These are phyloP conservation scores for Globisporangium viniferum DNA, from an alignment of 352 stramenopile genomes.

Conservation along the genomic window DNA sequence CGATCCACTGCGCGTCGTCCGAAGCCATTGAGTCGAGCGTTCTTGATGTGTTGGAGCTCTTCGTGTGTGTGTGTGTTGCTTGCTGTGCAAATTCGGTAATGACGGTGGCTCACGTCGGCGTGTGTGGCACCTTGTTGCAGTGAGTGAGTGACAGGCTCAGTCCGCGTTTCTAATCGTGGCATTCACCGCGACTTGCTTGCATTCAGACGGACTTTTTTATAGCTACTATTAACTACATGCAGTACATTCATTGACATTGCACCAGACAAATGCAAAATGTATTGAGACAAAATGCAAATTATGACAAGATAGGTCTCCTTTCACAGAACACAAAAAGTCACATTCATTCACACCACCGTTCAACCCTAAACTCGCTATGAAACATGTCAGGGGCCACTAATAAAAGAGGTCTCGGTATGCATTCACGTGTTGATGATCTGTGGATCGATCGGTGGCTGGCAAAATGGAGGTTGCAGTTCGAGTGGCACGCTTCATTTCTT, in stretches of 20 bases:
- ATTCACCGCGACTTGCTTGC: not conserved
- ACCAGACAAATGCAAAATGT: not conserved
- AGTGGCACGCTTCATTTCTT: not conserved
- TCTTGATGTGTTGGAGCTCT: not conserved
- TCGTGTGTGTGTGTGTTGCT: conserved; percentile 4
- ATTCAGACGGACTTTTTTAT: not conserved
- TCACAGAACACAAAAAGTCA: not conserved
- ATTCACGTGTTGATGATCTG: not conserved
- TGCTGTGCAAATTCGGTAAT: conserved; percentile 4
- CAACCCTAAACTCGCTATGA: not conserved
- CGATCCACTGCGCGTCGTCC: conserved; percentile 45
- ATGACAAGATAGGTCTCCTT: not conserved
- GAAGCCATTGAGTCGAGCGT: conserved; percentile 1
- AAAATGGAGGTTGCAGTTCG: not conserved
- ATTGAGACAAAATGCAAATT: not conserved
- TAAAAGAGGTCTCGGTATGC: not conserved
- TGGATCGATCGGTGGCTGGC: not conserved
- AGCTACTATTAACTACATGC: not conserved
- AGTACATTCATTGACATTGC: not conserved
- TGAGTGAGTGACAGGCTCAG: not conserved
- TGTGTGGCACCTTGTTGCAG: conserved; percentile 1
- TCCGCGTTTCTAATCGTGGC: not conserved
- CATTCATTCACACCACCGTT: not conserved
- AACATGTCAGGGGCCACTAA: not conserved
- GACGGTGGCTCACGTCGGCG: not conserved